Conservation (phyloP, 1,284 basidiomycete genomes). For the Sporisorium reilianum region DNA sequence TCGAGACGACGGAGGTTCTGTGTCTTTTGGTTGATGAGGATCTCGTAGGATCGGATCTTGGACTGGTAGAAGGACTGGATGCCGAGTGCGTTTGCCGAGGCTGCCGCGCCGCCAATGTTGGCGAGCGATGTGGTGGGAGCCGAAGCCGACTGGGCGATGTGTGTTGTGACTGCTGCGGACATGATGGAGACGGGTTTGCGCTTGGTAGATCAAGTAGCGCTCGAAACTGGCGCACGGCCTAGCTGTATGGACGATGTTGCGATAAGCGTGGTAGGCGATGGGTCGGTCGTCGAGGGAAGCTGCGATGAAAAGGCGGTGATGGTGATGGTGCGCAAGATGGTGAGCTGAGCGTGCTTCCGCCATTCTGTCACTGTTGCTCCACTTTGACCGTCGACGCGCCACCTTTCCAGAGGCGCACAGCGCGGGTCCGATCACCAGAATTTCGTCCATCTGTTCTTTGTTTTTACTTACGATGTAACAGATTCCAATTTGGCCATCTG, state of each 20-base stretch:
- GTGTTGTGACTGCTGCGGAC: constrained; percentile 46
- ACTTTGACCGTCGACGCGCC: constrained; percentile 37
- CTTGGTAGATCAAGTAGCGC: not conserved
- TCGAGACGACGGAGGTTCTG: constrained; percentile 95
- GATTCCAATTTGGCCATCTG: too few relatives aligned
- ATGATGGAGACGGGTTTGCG: constrained; percentile 9
- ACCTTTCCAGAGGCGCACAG: constrained; percentile 15
- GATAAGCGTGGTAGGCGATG: too few relatives aligned
- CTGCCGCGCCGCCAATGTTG: constrained; percentile 47
- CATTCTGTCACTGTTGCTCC: constrained; percentile 21
- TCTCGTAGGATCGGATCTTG: constrained; percentile 92
- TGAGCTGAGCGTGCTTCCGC: not conserved
- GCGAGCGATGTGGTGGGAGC: constrained; percentile 21
- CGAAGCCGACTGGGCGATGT: constrained; percentile 28
- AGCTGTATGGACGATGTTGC: not conserved
- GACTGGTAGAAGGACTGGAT: constrained; percentile 88
- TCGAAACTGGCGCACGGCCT: not conserved
- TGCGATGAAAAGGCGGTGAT: not conserved
- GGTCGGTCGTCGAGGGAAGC: too few relatives aligned
- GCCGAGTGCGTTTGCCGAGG: constrained; percentile 50
- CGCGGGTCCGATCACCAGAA: constrained; percentile 28
- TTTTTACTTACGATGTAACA: not conserved
- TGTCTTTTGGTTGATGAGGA: constrained; percentile 93
- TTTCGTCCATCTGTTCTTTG: not conserved
- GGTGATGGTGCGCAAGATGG: constrained; percentile 6